Percentiles rank a stretch among this genome's conserved stretches.
phyloP scores from a whole-genome alignment of 83 land plant genomes.

The Thuja plicata region DNA sequence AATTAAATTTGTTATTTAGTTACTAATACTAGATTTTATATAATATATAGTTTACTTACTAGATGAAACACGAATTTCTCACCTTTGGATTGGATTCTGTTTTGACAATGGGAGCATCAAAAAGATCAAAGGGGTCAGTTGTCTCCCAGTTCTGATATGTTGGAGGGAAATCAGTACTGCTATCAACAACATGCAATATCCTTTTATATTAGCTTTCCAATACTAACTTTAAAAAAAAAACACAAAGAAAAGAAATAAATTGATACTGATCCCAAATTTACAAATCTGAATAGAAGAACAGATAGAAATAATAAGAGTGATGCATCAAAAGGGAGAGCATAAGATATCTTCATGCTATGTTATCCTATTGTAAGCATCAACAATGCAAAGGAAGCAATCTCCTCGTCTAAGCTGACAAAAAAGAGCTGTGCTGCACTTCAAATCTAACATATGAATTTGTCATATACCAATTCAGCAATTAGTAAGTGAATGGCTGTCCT shows the following conservation, averaged over 20 bases:
- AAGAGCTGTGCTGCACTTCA: neutral
- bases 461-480: neutral
- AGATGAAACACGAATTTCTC: neutral
- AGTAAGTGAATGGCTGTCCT: neutral
- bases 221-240: neutral
- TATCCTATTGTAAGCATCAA: neutral
- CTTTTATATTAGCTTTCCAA: neutral
- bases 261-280: neutral
- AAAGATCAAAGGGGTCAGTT: slow-evolving; percentile 89
- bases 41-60: slow-evolving; percentile 10
- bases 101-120: slow-evolving; percentile 80
- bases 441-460: neutral
- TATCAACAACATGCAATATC: slow-evolving; percentile 18
- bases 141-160: slow-evolving; percentile 81
- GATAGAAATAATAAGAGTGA: neutral
- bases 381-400: neutral
- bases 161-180: slow-evolving; percentile 92
- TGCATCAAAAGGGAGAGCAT: neutral
- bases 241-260: neutral
- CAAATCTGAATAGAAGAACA: neutral
- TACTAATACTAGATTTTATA: neutral
- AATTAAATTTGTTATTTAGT: neutral
- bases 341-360: neutral
- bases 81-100: slow-evolving; percentile 96
- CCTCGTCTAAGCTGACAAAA: neutral